These are phyloP conservation scores for Clathrospora elynae DNA, from an alignment of 2,329 filamentous ascomycete genomes.

Conservation along the genomic window DNA sequence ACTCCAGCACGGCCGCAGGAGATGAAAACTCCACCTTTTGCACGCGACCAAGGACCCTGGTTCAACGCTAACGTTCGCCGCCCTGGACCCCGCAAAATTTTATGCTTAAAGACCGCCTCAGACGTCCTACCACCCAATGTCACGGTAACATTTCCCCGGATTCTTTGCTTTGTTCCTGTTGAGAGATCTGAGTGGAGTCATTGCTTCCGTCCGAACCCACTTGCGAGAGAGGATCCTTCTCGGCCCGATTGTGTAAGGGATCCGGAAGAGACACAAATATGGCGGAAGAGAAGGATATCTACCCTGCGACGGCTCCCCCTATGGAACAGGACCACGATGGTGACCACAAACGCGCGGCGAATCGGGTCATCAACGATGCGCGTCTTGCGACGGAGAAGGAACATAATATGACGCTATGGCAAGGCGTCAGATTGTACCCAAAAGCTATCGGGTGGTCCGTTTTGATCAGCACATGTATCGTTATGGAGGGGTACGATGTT, in stretches of 20 bases:
- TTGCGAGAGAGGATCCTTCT: slow-evolving; percentile 1
- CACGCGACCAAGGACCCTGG: slow-evolving; percentile 27
- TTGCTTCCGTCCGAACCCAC: slow-evolving; percentile 6
- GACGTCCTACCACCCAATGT: slow-evolving; percentile 22
- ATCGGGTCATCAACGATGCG: slow-evolving; percentile 49
- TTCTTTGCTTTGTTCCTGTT: slow-evolving; percentile 12
- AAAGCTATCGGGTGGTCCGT: slow-evolving; percentile 85
- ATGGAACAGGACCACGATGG: slow-evolving; percentile 19
- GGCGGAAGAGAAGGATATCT: slow-evolving; percentile 33
- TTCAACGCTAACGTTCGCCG: slow-evolving; percentile 15
- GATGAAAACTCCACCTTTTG: slow-evolving; percentile 22
- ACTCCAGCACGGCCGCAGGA: slow-evolving; percentile 5
- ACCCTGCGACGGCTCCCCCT: slow-evolving; percentile 17
- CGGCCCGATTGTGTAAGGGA: slow-evolving; percentile 7
- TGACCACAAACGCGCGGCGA: slow-evolving; percentile 35
- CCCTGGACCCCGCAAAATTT: slow-evolving; percentile 30
- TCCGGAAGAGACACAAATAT: slow-evolving; percentile 3
- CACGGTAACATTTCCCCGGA: slow-evolving; percentile 22
- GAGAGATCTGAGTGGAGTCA: slow-evolving; percentile 5
- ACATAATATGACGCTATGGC: slow-evolving; percentile 62
- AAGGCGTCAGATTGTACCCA: slow-evolving; percentile 82
- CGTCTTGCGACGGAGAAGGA: slow-evolving; percentile 55
- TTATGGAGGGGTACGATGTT: slow-evolving; percentile 90
- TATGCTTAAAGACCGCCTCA: slow-evolving; percentile 26
- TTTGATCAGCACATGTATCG: slow-evolving; percentile 86